phyloP scores from a whole-genome alignment of 225 moss, liverwort and hornwort genomes.

The Neckera pumila region DNA sequence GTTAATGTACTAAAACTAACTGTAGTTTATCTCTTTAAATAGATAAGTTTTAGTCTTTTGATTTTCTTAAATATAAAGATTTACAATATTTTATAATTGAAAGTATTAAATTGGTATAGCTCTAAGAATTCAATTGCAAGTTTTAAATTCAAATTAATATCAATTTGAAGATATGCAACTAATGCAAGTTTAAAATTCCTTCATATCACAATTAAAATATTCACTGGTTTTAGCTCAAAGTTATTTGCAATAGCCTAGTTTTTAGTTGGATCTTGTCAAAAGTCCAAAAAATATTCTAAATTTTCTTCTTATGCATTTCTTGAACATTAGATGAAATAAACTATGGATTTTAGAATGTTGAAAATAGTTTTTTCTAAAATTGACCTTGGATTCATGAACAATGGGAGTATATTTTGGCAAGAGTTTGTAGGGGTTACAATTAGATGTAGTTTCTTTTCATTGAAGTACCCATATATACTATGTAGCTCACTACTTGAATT shows the following conservation, averaged over 20 bases:
- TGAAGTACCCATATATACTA: not conserved
- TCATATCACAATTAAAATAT: too few species aligned
- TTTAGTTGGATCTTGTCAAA: too few species aligned
- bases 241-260: too few species aligned
- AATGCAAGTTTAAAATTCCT: rapidly evolving
- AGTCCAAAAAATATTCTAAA: too few species aligned
- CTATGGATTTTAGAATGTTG: not conserved
- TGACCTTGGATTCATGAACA: rapidly evolving
- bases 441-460: rapidly evolving
- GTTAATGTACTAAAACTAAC: too few species aligned
- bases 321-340: too few species aligned
- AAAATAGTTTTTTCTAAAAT: not conserved
- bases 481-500: too few species aligned
- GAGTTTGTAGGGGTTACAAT: not conserved
- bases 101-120: not conserved
- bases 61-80: not conserved
- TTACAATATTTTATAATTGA: too few species aligned
- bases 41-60: too few species aligned
- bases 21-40: not conserved
- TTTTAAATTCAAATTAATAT: not conserved
- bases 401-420: not conserved
- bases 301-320: too few species aligned
- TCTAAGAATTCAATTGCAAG: not conserved
- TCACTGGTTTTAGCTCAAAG: too few species aligned
- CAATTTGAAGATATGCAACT: not conserved